Conservation (phyloP, 129 eudicot genomes). For the Pittosporum tobira region DNA sequence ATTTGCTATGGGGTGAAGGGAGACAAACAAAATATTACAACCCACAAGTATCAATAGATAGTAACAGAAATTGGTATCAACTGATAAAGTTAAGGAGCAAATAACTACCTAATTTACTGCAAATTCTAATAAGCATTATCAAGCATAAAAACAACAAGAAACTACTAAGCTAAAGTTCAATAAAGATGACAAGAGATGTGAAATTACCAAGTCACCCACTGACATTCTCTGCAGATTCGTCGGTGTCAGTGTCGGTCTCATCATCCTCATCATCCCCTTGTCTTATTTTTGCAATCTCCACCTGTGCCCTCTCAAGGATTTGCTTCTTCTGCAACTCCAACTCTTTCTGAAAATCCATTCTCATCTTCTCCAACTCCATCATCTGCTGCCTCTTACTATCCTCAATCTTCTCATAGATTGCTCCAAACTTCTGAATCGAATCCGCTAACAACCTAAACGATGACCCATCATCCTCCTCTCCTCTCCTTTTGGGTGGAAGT, state of each 20-base stretch:
- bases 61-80: neutral
- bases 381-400: constrained; percentile 73
- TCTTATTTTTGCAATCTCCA: constrained; percentile 65
- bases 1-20: neutral
- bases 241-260: constrained; percentile 15
- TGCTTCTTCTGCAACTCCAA: constrained; percentile 86
- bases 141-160: neutral
- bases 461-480: constrained; percentile 28
- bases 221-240: constrained; percentile 25
- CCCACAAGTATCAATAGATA: neutral
- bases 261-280: constrained; percentile 46
- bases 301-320: constrained; percentile 72
- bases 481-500: constrained; percentile 5
- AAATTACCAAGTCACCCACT: constrained; percentile 30
- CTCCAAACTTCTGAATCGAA: constrained; percentile 74
- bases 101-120: neutral
- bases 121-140: neutral
- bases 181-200: neutral
- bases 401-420: constrained; percentile 84
- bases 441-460: constrained; percentile 70
- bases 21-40: neutral
- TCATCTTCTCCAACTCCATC: constrained; percentile 87
- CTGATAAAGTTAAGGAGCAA: neutral
- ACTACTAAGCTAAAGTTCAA: neutral
- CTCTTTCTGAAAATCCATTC: constrained; percentile 72